A percentile compares a stretch with the other conserved stretches of the same genome.
Conservation (phyloP, 805 yeast species). For the Blastobotrys terrestris region DNA sequence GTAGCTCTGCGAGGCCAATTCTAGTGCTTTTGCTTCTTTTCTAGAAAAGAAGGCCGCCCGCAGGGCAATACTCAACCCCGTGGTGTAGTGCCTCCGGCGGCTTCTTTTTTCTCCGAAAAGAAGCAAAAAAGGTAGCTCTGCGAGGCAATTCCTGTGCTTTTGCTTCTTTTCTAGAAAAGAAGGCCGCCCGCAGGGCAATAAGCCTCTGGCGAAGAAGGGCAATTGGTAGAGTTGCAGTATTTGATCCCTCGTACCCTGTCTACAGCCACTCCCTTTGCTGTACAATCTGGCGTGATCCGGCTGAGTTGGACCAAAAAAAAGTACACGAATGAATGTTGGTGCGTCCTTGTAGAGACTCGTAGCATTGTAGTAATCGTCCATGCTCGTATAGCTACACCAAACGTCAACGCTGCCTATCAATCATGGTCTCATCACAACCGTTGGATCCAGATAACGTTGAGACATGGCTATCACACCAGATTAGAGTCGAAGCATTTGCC, state of each 20-base stretch:
- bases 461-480: conserved; percentile 2
- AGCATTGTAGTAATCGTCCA: no score
- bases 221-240: no score
- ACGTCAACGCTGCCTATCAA: no score
- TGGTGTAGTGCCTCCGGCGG: neutral
- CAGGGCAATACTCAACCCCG: neutral
- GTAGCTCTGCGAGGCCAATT: neutral
- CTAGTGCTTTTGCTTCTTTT: neutral
- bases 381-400: no score
- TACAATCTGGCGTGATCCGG: no score
- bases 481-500: neutral
- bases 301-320: no score
- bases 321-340: no score
- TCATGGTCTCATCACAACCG: no score
- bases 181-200: neutral
- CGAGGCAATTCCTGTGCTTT: neutral
- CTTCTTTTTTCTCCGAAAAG: neutral
- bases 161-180: neutral
- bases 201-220: neutral
- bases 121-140: neutral
- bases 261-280: no score
- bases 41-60: neutral
- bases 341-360: no score
- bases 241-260: no score
- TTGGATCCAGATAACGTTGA: no score